phyloP scores from a whole-genome alignment of 768 basidiomycete species.

The Pleurotus cornucopiae region DNA sequence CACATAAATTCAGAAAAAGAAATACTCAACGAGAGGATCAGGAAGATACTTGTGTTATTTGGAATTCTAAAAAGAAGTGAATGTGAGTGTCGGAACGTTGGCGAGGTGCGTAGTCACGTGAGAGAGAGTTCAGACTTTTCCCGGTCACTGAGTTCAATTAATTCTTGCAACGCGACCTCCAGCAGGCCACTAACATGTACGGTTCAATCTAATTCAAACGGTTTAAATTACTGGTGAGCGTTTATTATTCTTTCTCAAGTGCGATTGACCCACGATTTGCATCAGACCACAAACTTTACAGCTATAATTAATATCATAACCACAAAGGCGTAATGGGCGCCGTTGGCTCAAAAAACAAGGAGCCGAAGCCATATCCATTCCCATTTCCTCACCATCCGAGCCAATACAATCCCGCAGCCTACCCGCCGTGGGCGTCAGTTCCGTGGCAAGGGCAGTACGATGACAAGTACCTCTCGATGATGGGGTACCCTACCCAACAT shows the following conservation, averaged over 20 bases:
- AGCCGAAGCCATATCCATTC: constrained; percentile 6
- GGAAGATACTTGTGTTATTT: too few species aligned
- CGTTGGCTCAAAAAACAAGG: constrained; percentile 3
- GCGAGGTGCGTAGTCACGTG: too few species aligned
- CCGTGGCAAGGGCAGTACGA: constrained; percentile 2
- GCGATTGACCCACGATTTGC: neutral
- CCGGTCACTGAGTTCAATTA: too few species aligned
- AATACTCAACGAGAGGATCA: constrained; percentile 19
- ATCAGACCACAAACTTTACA: constrained; percentile 1
- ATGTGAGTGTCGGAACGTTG: too few species aligned
- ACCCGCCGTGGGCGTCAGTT: constrained; percentile 1
- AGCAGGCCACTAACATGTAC: neutral
- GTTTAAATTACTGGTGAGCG: neutral
- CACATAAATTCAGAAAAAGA: too few species aligned
- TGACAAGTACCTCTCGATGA: constrained; percentile 1
- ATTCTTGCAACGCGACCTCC: too few species aligned
- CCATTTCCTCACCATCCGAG: constrained; percentile 1
- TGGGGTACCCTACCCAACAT: neutral
- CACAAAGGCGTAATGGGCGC: neutral
- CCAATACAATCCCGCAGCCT: neutral
- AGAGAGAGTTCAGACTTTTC: too few species aligned
- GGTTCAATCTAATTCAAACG: neutral
- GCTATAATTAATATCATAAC: neutral
- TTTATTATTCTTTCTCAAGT: neutral
- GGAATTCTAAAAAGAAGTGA: too few species aligned